Base-by-base conservation (phyloP, 768 basidiomycete species). In the Termitomyces bulborhizus region DNA sequence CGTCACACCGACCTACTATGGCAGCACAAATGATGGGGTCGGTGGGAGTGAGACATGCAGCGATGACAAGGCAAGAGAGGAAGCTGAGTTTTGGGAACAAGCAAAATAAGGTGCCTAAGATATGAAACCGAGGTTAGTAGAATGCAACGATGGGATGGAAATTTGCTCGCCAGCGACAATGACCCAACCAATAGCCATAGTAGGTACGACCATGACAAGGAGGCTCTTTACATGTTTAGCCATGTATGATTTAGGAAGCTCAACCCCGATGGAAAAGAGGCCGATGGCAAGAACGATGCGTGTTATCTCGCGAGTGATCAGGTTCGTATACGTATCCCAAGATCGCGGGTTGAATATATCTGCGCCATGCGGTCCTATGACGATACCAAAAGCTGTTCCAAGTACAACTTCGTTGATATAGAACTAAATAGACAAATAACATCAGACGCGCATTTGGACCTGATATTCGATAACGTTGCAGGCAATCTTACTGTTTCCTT, bases 401-500 rank as follows among this genome's bases (percentile, higher is more conserved):
- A 97, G 84, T 27, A 94, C 86, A 41, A 96, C 94, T 75, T 99
- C 96, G 62, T 93, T 97, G 59, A 97, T 81, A 64, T 87, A 96
- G 4, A 96, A 64, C 82, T 91, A 46, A 12, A 31, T 39, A 4
- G 12, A n/a, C n/a, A 31, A 24, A 31, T 4, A 12, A n/a, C n/a
- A 40, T 44, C 18, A 29, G 15, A 16, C 29, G 26, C 3, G 6
- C 26, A 16, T 16, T 16, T 16, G 16, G n/a, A 12, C 44, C n/a
- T 45, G n/a, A 40, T 1, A 15, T 21, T n/a, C 4, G 16, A 8
- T 46, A 21, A 0, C 15, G 27, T 52, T 4, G 39, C 15, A 16
- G 4, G 63, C 68, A 32, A 32, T 9, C 31, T 8, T 45, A 88
- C 90, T 74, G 74, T 85, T 69, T 97, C 91, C 69, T 89, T 90